Base-by-base conservation (phyloP, 1,139 yeast species). In the Yamadazyma kanchanaburiensis region DNA sequence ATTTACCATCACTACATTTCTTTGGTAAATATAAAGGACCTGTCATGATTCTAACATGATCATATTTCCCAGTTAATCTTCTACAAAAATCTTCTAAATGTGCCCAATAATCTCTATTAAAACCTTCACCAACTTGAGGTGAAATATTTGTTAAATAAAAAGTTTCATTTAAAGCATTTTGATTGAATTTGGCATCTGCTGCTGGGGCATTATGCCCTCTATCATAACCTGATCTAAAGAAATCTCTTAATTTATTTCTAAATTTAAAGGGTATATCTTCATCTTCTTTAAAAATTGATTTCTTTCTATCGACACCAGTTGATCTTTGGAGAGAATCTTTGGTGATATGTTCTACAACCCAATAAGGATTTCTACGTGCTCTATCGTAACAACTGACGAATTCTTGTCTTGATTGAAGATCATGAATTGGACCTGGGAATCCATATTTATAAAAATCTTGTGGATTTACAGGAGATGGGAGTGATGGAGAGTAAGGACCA, bases 141-240 rank as follows among this genome's bases (percentile, higher is more conserved):
- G 95, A 77, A 70, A 91, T 91, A 55, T 91, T 91, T 13, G 95
- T 79, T 46, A 94, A 64, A 43, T 68, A 77, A 48, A 91, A 91
- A 0, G 98, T 94, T 55, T 89, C 95, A 54, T 91, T 82, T 96
- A 94, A 89, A 9, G 97, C 97, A 14, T 58, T 49, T 55, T 91
- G 98, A 21, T 78, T 76, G 58, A 75, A 91, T 53, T 87, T 88
- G 22, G 97, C 96, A 55, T 91, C 86, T 1, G 98, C 98, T 4
- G 98, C 98, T 2, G 99, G 97, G 0, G 96, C 96, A 49, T 85
- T 86, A 56, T 91, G 99, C 3, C 99, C 99, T 42, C 98, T 67
- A 53, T 91, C 99, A 57, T 86, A 91, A 1, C 99, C 99, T 29
- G 94, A 81, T 43, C 97, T 75, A 66, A 89, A 89, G 55, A 83